Conservation (phyloP, 768 basidiomycete species). For the Rhizopogon vesiculosus region DNA sequence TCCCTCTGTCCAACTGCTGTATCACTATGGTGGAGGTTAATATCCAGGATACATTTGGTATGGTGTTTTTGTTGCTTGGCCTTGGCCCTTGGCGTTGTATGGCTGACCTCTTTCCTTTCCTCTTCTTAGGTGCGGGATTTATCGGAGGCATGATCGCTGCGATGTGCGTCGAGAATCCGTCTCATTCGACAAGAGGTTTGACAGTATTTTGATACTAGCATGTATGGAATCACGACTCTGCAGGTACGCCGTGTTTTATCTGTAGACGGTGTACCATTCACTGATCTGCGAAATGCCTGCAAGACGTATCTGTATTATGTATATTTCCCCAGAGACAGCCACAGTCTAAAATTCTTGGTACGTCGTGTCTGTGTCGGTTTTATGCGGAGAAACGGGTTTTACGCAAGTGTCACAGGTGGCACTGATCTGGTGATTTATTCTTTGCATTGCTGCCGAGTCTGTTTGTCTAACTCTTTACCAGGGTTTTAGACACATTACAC, state of each 20-base stretch:
- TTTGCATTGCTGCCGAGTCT: neutral
- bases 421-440: slow-evolving; percentile 1
- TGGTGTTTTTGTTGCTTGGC: neutral
- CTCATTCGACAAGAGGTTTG: neutral
- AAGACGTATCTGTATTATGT: slow-evolving; percentile 21
- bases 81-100: neutral
- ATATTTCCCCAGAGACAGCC: slow-evolving; percentile 15
- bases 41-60: slow-evolving; percentile 7
- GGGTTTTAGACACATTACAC: slow-evolving; percentile 7
- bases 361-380: neutral
- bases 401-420: neutral
- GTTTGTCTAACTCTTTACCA: neutral
- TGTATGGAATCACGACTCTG: slow-evolving; percentile 19
- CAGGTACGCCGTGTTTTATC: slow-evolving; percentile 6
- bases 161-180: slow-evolving; percentile 7
- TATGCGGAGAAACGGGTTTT: neutral
- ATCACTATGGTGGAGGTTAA: neutral
- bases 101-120: neutral
- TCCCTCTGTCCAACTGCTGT: neutral
- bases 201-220: slow-evolving; percentile 1
- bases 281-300: neutral
- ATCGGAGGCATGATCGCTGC: slow-evolving; percentile 15
- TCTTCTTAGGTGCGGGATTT: slow-evolving; percentile 12
- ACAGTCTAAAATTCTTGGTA: slow-evolving; percentile 9
- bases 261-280: no score